A percentile compares a stretch with the other conserved stretches of the same genome.
These are phyloP conservation scores for Dentipellis sp. DNA, from an alignment of 768 basidiomycete genomes.

Conservation along the genomic window DNA sequence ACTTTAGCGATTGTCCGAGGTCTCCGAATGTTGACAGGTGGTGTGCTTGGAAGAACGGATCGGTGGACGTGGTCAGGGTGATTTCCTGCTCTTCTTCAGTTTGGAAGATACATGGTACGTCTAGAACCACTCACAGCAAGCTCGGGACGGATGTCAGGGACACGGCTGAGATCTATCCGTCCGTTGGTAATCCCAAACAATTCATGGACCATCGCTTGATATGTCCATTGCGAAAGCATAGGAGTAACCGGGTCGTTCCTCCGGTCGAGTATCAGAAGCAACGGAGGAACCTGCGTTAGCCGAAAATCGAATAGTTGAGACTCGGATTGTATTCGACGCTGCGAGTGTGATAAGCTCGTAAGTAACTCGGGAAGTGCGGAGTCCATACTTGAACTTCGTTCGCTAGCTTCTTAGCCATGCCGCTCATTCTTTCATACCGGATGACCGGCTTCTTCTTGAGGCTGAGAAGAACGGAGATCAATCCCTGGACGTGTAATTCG, in stretches of 20 bases:
- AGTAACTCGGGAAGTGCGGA: neutral
- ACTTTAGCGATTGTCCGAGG: conserved; percentile 82
- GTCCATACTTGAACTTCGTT: conserved; percentile 68
- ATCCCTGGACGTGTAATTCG: conserved; percentile 68
- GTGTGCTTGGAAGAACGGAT: conserved; percentile 89
- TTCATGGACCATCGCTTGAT: conserved; percentile 99
- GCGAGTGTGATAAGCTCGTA: conserved; percentile 8
- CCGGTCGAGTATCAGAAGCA: conserved; percentile 88
- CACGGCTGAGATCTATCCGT: conserved; percentile 73
- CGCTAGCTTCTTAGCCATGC: conserved; percentile 86
- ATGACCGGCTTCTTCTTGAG: conserved; percentile 94
- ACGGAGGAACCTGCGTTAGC: conserved; percentile 76
- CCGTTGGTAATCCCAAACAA: conserved; percentile 90
- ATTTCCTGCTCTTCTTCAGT: conserved; percentile 56
- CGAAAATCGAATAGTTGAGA: conserved; percentile 87
- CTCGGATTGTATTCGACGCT: conserved; percentile 79
- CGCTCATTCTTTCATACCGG: conserved; percentile 88
- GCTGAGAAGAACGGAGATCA: conserved; percentile 82
- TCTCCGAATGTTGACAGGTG: conserved; percentile 94
- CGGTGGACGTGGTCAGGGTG: conserved; percentile 82
- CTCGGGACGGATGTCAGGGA: conserved; percentile 83
- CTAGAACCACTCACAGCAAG: conserved; percentile 47
- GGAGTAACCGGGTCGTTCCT: conserved; percentile 97
- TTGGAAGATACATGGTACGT: neutral
- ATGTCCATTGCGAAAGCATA: conserved; percentile 95